Evolutionary conservation across 208 protist species (phyloP).

Genomic region (Leishmania guyanensis): DNA sequence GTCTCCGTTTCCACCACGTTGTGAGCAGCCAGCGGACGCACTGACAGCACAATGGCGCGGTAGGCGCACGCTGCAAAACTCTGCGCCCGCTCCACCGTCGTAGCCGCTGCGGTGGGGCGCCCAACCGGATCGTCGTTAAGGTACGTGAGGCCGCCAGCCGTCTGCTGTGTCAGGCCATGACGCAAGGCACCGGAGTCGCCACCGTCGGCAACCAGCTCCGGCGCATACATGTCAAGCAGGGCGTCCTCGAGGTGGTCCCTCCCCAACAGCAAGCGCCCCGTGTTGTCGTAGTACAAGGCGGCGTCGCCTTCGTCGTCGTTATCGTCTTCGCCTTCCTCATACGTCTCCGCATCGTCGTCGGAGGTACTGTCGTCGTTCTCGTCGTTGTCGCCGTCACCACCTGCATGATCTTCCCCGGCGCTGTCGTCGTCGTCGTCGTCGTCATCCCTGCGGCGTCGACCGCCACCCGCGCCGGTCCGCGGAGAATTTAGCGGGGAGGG

Average conservation of each 20-base stretch:
- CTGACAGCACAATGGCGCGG: constrained; percentile 28
- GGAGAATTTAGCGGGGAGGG: neutral
- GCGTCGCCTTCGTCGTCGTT: constrained; percentile 25
- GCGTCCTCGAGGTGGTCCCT: constrained; percentile 8
- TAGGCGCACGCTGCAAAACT: constrained; percentile 39
- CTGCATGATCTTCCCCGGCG: constrained; percentile 24
- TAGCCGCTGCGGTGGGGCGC: neutral
- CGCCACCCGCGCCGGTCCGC: neutral
- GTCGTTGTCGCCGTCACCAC: constrained; percentile 12
- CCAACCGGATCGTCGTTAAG: neutral
- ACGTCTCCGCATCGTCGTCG: constrained; percentile 29
- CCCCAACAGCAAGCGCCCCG: neutral
- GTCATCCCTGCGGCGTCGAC: neutral
- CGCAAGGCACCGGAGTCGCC: neutral
- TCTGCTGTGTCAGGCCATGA: neutral
- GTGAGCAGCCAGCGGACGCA: constrained; percentile 23
- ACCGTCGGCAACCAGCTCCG: neutral
- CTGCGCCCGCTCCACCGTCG: constrained; percentile 19
- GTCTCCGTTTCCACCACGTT: constrained; percentile 30
- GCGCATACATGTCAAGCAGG: constrained; percentile 5
- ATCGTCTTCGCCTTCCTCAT: constrained; percentile 25
- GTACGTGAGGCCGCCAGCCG: neutral
- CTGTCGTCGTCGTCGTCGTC: constrained; percentile 19
- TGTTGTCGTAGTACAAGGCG: constrained; percentile 2
- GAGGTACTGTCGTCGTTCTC: neutral